These are phyloP conservation scores for Arthroderma sp. DNA, from an alignment of 2,329 filamentous ascomycete species.

Conservation along the genomic window DNA sequence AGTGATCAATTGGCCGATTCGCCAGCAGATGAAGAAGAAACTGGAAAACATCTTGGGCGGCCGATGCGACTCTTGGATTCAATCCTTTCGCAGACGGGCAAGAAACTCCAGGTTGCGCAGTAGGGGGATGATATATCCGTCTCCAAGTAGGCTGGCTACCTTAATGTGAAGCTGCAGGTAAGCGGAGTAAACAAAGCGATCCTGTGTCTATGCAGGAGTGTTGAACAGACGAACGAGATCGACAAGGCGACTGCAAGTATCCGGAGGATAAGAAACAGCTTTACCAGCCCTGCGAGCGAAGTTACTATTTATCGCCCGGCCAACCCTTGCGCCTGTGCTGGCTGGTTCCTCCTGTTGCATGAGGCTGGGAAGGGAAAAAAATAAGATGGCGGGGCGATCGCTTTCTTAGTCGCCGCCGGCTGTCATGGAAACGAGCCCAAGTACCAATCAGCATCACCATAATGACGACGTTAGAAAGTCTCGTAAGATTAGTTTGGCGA, in stretches of 20 bases:
- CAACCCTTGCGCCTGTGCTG: background rate
- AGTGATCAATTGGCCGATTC: constrained; percentile 49
- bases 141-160: background rate
- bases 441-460: background rate
- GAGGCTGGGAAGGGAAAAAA: constrained; percentile 11
- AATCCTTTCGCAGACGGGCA: constrained; percentile 23
- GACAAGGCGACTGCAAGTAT: background rate
- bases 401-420: background rate
- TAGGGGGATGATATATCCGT: background rate
- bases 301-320: background rate
- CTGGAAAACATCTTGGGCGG: constrained; percentile 37
- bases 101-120: background rate
- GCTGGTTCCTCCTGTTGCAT: background rate
- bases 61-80: constrained; percentile 23
- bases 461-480: no score
- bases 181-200: background rate
- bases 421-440: background rate
- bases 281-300: background rate
- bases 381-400: constrained; percentile 7
- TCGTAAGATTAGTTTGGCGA: background rate
- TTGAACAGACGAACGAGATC: constrained; percentile 3
- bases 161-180: background rate
- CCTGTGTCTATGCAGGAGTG: background rate
- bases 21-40: constrained; percentile 51
- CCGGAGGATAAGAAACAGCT: background rate